phyloP scores from a whole-genome alignment of 495 filamentous ascomycete species.

The Neurospora tetraspora region DNA sequence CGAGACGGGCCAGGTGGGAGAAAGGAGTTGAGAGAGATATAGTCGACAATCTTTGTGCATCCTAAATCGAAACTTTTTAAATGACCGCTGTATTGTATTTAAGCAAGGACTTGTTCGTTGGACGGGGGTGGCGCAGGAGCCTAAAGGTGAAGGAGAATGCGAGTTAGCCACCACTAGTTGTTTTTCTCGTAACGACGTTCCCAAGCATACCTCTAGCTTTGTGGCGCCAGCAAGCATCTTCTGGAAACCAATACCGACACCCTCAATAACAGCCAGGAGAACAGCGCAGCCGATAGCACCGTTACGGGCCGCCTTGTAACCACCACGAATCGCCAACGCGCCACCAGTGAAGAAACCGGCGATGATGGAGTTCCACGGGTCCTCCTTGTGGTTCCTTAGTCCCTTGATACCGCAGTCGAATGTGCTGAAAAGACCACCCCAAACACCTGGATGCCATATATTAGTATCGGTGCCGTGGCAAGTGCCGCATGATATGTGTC shows the following conservation, averaged over 20 bases:
- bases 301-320: constrained; percentile 78
- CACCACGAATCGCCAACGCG: constrained; percentile 80
- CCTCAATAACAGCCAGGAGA: constrained; percentile 90
- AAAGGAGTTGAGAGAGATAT: constrained; percentile 31
- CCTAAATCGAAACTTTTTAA: neutral
- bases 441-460: constrained; percentile 36
- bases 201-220: constrained; percentile 57
- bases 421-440: constrained; percentile 89
- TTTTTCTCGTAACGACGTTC: neutral
- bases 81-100: constrained; percentile 6
- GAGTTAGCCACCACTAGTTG: neutral
- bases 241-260: constrained; percentile 94
- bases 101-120: constrained; percentile 28
- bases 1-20: constrained; percentile 10
- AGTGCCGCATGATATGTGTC: neutral
- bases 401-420: constrained; percentile 98
- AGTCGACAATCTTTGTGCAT: constrained; percentile 9
- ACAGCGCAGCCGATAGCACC: constrained; percentile 92
- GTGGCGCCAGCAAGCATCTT: constrained; percentile 92
- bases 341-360: constrained; percentile 97
- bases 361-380: constrained; percentile 92
- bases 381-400: constrained; percentile 79
- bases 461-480: neutral
- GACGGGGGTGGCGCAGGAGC: constrained; percentile 28
- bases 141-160: constrained; percentile 9